Conservation (phyloP, 345 rosid species). For the Populus deltoides region DNA sequence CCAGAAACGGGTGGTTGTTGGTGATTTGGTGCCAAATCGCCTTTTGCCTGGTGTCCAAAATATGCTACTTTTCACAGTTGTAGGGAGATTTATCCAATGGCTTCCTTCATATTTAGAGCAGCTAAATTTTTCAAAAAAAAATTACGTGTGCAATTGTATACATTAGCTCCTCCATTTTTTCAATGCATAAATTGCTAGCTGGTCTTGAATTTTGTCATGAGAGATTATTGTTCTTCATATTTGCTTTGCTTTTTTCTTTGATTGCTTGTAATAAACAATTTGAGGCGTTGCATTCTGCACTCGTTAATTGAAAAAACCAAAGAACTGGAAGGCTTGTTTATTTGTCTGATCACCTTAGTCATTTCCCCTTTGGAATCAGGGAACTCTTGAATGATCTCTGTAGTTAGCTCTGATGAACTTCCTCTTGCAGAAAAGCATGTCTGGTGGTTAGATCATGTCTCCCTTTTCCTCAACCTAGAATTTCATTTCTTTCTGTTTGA, state of each 20-base stretch:
- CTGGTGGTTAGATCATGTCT: background rate
- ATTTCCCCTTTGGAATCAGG: background rate
- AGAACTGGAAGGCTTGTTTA: no score
- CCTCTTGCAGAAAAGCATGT: background rate
- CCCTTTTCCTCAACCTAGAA: background rate
- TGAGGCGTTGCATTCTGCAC: no score
- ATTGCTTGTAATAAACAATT: no score
- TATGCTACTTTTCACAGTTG: background rate
- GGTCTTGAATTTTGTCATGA: no score
- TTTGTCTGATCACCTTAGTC: no score
- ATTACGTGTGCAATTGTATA: no score
- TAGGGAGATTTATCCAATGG: background rate
- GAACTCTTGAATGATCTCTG: background rate
- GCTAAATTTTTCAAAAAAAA: background rate
- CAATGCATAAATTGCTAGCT: no score
- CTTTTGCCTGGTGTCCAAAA: conserved; percentile 1
- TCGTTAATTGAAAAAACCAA: no score
- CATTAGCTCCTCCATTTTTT: no score
- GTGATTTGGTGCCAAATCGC: background rate
- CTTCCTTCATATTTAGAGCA: conserved; percentile 9
- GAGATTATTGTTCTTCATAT: no score
- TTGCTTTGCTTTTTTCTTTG: no score
- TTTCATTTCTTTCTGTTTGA: background rate
- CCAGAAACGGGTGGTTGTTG: background rate
- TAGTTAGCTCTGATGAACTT: background rate